Percentiles rank a stretch among this genome's conserved stretches.
Evolutionary conservation across 768 basidiomycete genomes (phyloP).

Genomic region (Lactarius evosmus): DNA sequence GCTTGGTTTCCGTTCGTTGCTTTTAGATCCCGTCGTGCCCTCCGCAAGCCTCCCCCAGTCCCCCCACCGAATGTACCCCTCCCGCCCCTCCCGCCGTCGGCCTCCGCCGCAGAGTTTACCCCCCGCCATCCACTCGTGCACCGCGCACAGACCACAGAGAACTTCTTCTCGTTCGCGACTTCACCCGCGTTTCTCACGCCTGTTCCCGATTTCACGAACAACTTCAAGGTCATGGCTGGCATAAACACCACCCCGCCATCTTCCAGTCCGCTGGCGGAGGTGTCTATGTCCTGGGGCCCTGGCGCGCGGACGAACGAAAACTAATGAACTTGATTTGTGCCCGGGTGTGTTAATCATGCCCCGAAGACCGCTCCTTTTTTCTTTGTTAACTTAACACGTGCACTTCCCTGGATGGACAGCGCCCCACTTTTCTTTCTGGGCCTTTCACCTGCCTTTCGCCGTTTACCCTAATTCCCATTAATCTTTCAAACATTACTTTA

Average conservation of each 20-base stretch:
- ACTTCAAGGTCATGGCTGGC: slow-evolving; percentile 9
- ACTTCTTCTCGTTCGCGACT: slow-evolving; percentile 7
- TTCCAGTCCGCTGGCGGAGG: slow-evolving; percentile 10
- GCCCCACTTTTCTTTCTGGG: not conserved
- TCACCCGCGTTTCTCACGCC: slow-evolving; percentile 1
- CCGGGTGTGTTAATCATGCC: not conserved
- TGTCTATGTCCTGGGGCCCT: slow-evolving; percentile 5
- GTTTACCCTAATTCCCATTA: slow-evolving; percentile 9
- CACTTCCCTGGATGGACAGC: not conserved
- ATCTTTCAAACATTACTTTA: slow-evolving; percentile 4
- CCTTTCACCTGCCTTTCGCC: not conserved
- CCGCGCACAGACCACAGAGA: slow-evolving; percentile 20
- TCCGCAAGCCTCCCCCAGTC: slow-evolving; percentile 25
- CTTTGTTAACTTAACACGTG: not conserved
- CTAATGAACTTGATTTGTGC: not conserved
- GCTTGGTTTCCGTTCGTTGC: not conserved
- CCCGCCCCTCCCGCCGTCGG: slow-evolving; percentile 13
- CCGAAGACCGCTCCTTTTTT: not conserved
- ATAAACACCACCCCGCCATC: slow-evolving; percentile 11
- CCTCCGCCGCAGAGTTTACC: not conserved
- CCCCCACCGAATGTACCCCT: slow-evolving; percentile 26
- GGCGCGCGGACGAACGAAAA: slow-evolving; percentile 18
- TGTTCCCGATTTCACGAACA: slow-evolving; percentile 14
- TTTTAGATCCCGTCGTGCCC: slow-evolving; percentile 23
- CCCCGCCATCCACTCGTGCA: slow-evolving; percentile 20